Evolutionary conservation across 139 green algal species (phyloP), one percentile per base, ranked within the genome.

Genomic region (Zygnema circumcarinatum): DNA sequence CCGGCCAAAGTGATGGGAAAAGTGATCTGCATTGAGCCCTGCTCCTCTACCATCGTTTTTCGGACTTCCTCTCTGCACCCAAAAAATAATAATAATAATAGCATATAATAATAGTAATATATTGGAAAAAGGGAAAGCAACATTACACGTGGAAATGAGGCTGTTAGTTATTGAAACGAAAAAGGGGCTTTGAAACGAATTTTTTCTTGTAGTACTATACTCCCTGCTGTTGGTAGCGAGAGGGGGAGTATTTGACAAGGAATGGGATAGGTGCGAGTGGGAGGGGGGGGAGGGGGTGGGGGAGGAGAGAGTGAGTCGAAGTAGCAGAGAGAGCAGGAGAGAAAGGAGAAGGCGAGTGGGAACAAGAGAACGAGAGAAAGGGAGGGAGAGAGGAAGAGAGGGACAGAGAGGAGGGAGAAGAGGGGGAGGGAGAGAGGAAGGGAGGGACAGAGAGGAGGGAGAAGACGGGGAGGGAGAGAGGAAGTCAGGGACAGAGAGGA

Each of bases 31-130:
- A 91, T 89, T 75, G 94, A 90, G 2, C 93, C 90, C 41, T 94
- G 83, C 0, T 93, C 91, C 47, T 92, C 92, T 56, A 96, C 90
- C 95, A 97, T 96, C 81, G 78, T 38, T 41, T 92, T 85, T n/a
- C 85, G 90, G 52, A 98, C 92, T 54, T 95, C 91, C 90, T 97
- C 93, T 41, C 92, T 92, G n/a, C n/a, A n/a, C n/a, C n/a, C n/a
- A n/a, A n/a, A 7, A 91, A 75, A 76, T 84, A 74, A 3, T n/a
- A 56, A n/a, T 32, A 83, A 38, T 21, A 3, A 72, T n/a, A n/a
- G n/a, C n/a, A n/a, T n/a, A n/a, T n/a, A n/a, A n/a, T n/a, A n/a
- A n/a, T n/a, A n/a, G n/a, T 56, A 85, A 33, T 11, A 85, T 35
- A 85, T 35, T 42, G 29, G 29, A 79, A 72, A 79, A 72, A 81